phyloP scores from a whole-genome alignment of 75 land plant species.

The Sequoia sempervirens region DNA sequence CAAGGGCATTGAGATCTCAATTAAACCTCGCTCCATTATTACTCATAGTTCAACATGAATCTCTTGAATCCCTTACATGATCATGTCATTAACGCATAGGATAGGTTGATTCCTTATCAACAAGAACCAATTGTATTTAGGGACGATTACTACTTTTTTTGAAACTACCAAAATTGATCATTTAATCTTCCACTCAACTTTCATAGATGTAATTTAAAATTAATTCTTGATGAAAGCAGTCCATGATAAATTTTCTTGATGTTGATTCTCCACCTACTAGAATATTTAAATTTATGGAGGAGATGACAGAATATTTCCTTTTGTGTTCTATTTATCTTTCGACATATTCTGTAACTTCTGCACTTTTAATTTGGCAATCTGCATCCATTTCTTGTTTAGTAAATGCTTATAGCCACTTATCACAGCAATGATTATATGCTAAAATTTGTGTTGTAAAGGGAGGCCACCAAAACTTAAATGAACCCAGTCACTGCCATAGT shows the following conservation, averaged over 20 bases:
- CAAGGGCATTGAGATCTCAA: too few relatives aligned
- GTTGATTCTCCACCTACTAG: neutral
- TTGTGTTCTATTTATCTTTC: neutral
- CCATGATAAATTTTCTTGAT: neutral
- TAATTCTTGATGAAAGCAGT: neutral
- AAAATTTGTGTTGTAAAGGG: neutral
- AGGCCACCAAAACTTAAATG: neutral
- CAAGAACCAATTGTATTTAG: too few relatives aligned
- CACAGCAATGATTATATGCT: neutral
- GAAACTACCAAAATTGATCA: neutral
- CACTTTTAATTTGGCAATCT: neutral
- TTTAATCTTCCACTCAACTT: neutral
- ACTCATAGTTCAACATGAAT: too few relatives aligned
- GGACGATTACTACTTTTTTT: too few relatives aligned
- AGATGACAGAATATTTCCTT: neutral
- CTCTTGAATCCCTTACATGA: too few relatives aligned
- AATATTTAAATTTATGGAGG: neutral
- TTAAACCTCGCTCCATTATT: too few relatives aligned
- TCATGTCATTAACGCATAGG: too few relatives aligned
- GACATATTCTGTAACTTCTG: neutral
- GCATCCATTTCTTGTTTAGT: neutral
- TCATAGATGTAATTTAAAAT: neutral
- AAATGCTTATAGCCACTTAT: neutral
- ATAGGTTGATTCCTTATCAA: too few relatives aligned
- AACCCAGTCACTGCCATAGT: neutral